Evolutionary conservation across 2,329 filamentous ascomycete genomes (phyloP).

Genomic region (Curvularia lunata): DNA sequence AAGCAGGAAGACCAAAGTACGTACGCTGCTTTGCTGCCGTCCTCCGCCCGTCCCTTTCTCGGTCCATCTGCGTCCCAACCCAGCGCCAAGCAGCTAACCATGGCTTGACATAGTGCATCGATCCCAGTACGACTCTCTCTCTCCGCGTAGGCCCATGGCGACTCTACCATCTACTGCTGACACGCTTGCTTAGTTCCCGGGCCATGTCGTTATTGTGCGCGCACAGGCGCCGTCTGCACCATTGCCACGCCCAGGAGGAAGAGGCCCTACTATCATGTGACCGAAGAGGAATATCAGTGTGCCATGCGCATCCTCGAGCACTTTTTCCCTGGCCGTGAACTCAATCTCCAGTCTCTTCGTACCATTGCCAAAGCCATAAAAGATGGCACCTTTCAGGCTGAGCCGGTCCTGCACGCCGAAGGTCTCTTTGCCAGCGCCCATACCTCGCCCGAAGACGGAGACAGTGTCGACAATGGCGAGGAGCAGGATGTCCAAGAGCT

Average conservation of each 20-base stretch:
- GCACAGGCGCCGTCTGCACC: constrained; percentile 45
- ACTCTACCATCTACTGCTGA: constrained; percentile 23
- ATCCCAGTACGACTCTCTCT: constrained; percentile 42
- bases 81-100: constrained; percentile 36
- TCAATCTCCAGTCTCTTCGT: constrained; percentile 44
- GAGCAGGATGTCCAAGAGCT: constrained; percentile 42
- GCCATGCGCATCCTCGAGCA: constrained; percentile 47
- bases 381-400: constrained; percentile 37
- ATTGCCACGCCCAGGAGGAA: constrained; percentile 47
- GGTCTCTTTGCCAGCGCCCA: constrained; percentile 32
- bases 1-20: constrained; percentile 48
- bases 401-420: constrained; percentile 32
- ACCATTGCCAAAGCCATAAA: constrained; percentile 43
- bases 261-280: constrained; percentile 50
- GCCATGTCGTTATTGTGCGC: constrained; percentile 48
- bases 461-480: constrained; percentile 34
- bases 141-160: constrained; percentile 9
- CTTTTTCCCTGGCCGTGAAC: constrained; percentile 46
- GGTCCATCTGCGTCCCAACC: neutral
- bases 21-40: neutral
- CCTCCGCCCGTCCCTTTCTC: neutral
- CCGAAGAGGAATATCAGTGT: constrained; percentile 49
- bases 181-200: constrained; percentile 40
- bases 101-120: constrained; percentile 40
- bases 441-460: constrained; percentile 33